These are phyloP conservation scores for Endoconidiophora laricicola DNA, from an alignment of 2,329 filamentous ascomycete species.

Conservation along the genomic window DNA sequence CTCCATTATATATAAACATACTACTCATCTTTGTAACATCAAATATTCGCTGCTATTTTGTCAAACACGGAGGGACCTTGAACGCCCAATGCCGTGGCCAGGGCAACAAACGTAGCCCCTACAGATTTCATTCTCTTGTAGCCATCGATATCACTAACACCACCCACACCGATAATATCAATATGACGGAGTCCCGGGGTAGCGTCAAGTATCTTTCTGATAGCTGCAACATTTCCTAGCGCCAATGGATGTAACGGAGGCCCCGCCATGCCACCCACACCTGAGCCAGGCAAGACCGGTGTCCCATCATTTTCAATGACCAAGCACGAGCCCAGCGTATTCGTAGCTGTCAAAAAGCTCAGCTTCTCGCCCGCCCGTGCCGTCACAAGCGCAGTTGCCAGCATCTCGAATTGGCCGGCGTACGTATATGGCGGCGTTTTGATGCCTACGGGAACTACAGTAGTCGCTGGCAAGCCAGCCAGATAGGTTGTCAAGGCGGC, in stretches of 20 bases:
- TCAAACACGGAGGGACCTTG: constrained; percentile 46
- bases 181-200: constrained; percentile 33
- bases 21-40: not conserved
- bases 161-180: constrained; percentile 53
- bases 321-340: constrained; percentile 53
- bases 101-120: constrained; percentile 49
- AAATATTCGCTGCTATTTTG: constrained; percentile 28
- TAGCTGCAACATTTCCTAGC: constrained; percentile 55
- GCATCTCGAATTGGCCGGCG: constrained; percentile 41
- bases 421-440: constrained; percentile 69
- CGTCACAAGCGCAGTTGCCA: constrained; percentile 34
- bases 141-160: constrained; percentile 47
- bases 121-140: constrained; percentile 49
- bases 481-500: constrained; percentile 38
- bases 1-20: not conserved
- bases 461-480: constrained; percentile 23
- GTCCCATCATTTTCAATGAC: constrained; percentile 26
- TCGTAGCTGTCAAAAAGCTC: constrained; percentile 57
- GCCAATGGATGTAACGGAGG: constrained; percentile 56
- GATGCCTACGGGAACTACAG: constrained; percentile 35
- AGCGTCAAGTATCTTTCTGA: constrained; percentile 42
- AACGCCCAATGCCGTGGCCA: constrained; percentile 52
- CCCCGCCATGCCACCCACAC: constrained; percentile 57
- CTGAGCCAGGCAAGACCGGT: constrained; percentile 30
- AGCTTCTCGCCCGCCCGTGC: constrained; percentile 21